Conservation (phyloP, 1,139 yeast genomes). For the Geotrichum australiense region DNA sequence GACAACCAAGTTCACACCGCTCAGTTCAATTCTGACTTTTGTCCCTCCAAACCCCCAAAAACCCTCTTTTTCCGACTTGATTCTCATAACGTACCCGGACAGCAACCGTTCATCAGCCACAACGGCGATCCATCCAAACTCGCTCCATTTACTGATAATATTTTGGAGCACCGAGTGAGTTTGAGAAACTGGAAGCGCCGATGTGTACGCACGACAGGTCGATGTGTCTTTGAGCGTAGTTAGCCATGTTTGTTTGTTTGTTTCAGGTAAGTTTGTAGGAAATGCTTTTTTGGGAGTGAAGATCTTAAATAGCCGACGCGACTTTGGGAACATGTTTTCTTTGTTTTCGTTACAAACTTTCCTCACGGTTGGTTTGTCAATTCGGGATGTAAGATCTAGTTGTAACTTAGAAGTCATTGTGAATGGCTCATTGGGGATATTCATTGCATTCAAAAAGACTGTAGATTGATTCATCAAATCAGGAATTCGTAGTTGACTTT, state of each 20-base stretch:
- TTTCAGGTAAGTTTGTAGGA: not conserved
- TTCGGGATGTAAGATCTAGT: not conserved
- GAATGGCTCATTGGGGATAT: conserved; percentile 9
- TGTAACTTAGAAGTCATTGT: conserved; percentile 16
- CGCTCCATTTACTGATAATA: conserved; percentile 34
- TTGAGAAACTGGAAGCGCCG: no score
- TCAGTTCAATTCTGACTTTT: conserved; percentile 27
- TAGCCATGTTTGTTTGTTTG: not conserved
- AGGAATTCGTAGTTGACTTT: conserved; percentile 15
- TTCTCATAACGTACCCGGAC: no score
- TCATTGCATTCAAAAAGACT: no score
- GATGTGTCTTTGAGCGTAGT: no score
- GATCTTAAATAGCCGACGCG: not conserved
- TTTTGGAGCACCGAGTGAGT: conserved; percentile 20
- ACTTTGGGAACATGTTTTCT: no score
- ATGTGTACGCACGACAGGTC: no score
- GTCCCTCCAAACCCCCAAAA: conserved; percentile 31
- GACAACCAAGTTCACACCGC: conserved; percentile 4
- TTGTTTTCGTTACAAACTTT: no score
- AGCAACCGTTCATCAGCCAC: no score
- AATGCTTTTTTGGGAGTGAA: not conserved
- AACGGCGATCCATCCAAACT: no score
- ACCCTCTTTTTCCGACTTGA: no score
- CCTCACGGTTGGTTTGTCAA: not conserved
- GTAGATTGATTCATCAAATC: no score